Percentiles rank a stretch among this genome's conserved stretches.
These are phyloP conservation scores for Arthroderma uncinatum DNA, from an alignment of 2,329 filamentous ascomycete genomes.

Conservation along the genomic window DNA sequence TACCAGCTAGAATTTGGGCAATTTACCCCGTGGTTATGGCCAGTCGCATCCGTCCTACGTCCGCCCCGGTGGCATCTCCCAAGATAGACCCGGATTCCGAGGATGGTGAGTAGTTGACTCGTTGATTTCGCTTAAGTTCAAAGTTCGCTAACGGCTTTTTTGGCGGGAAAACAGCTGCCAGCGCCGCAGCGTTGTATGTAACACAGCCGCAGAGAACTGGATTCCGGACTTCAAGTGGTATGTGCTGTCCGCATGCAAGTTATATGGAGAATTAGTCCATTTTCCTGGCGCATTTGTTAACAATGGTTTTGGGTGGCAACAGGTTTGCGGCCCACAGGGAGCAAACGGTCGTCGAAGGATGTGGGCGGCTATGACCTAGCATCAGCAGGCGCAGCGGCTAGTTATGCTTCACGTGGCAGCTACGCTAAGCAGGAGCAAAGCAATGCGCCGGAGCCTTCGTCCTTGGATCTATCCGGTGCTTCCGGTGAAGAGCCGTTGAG, in stretches of 20 bases:
- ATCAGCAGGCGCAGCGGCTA: not conserved
- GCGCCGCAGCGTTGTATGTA: constrained; percentile 2
- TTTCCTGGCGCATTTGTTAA: not conserved
- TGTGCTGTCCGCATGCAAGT: not conserved
- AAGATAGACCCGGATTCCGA: constrained; percentile 3
- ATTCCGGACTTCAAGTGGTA: not conserved
- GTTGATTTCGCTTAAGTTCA: not conserved
- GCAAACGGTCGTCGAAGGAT: not conserved
- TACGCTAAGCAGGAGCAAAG: not conserved
- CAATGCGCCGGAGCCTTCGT: not conserved
- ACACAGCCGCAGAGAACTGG: not conserved
- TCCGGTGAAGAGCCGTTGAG: constrained; percentile 30
- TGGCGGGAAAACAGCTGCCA: not conserved
- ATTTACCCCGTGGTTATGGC: not conserved
- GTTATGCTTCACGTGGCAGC: not conserved
- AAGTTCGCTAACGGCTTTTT: constrained; percentile 1
- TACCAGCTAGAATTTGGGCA: not conserved
- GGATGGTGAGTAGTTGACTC: not conserved
- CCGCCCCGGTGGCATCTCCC: not conserved
- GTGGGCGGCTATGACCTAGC: not conserved
- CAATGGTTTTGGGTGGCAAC: not conserved
- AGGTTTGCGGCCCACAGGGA: not conserved
- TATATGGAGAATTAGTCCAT: not conserved
- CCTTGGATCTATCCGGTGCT: not conserved
- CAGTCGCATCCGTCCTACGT: not conserved